Evolutionary conservation across 306 rosid genomes (phyloP), one percentile per base, ranked within the genome.

Genomic region (Castanospermum australe): DNA sequence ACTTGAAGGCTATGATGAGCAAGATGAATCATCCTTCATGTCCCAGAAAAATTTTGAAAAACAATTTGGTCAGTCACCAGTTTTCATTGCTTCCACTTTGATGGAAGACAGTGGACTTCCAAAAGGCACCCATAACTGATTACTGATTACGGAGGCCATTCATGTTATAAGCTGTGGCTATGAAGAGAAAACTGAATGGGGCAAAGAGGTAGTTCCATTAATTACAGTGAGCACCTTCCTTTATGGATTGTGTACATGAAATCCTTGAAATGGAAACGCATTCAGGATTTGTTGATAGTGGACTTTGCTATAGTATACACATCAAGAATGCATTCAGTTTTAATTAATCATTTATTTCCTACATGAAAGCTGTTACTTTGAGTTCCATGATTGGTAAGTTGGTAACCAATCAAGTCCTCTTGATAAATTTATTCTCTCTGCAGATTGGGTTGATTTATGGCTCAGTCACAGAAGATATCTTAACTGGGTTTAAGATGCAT

Each of bases 371-470:
- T 9, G 25, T 24, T 3, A 36, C n/a, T 56, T 76, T 22, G 35
- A 44, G 44, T 55, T 64, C 73, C 22, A 22, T 74, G 52, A 79
- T 55, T 66, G 20, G n/a, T n/a, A n/a, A n/a, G n/a, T n/a, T n/a
- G n/a, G 13, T 8, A 74, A 84, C 30, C 47, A 76, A 63, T 51
- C 33, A 47, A 21, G 66, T 70, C 36, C 18, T 51, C 38, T 79
- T 77, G 42, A 63, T 68, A 18, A 36, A 47, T 14, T 73, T 65
- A 41, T 47, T 73, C 39, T 35, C 54, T 35, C 63, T 78, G 82
- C 92, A 95, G 99, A 95, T 95, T 84, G 99, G 99, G 48, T 95
- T 98, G 99, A 92, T 95, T 79, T 95, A 95, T 82, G 97, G 99
- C 17, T 93, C 99, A 47, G 89, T 89, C 51, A 93, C 99, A 10